Evolutionary conservation across 2,329 filamentous ascomycete genomes (phyloP), one percentile per base, ranked within the genome.

Genomic region (Macrophomina tecta): DNA sequence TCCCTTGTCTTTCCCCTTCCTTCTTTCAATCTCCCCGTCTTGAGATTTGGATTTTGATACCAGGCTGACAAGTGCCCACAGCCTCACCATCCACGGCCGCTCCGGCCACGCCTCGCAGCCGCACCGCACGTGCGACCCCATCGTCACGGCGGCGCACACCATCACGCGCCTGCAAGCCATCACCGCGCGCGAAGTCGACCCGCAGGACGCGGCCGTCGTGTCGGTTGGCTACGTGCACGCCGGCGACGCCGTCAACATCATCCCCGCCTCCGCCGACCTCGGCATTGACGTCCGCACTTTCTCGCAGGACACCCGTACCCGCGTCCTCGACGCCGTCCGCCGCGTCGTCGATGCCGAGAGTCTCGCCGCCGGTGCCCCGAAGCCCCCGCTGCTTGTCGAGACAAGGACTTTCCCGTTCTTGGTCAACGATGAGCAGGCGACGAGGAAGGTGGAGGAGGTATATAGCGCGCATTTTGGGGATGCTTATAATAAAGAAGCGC

Each of bases 181-280:
- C 45, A 85, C 87, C 32, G 81, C 81, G 28, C 78, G 87, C 9
- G 86, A 88, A 74, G 76, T 86, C 3, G 80, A 85, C 65, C 82
- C 86, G 49, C 68, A 79, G 38, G 86, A 89, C 66, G 77, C 82
- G 12, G 85, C 82, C 12, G 87, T 89, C 7, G 79, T 89, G 7
- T 89, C 86, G 0, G 85, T 88, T 6, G 86, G 85, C 8, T 82
- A 81, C 63, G 74, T 89, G n/a, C 82, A 87, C 68, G 86, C 85
- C 0, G 87, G 87, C 1, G 82, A 86, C 68, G 82, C 85, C 1
- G 86, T 88, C 73, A 89, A 89, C 70, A 82, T 89, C 65, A 88
- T 89, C 64, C 79, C 85, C 0, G 84, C 85, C 64, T 73, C 80
- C 14, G 87, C 86, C 0, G 79, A 83, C 58, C 77, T 89, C 4